Evolutionary conservation across 1,284 basidiomycete species (phyloP).

Genomic region (Cryptococcus maquisensis): DNA sequence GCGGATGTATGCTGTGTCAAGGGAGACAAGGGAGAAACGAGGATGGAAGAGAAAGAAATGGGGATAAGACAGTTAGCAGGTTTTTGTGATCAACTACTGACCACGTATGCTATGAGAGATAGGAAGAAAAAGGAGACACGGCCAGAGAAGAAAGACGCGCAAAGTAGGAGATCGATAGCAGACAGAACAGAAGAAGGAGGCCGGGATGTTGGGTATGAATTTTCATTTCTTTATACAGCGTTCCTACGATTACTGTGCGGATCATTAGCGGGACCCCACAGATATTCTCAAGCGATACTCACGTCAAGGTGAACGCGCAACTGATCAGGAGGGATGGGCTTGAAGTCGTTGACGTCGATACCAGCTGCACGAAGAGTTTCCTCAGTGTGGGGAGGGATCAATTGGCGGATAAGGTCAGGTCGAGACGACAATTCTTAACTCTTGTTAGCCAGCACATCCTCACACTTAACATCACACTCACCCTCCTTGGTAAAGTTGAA

Average conservation of each 20-base stretch:
- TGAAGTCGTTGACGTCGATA: constrained; percentile 86
- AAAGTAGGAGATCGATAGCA: constrained; percentile 1
- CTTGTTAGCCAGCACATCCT: background rate
- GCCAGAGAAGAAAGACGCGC: background rate
- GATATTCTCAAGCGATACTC: constrained; percentile 10
- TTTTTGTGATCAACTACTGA: background rate
- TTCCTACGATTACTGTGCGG: background rate
- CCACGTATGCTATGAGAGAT: background rate
- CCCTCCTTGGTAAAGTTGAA: constrained; percentile 97
- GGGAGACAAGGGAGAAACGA: background rate
- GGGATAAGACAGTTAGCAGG: too few relatives aligned
- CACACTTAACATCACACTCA: constrained; percentile 50
- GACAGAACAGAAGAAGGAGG: background rate
- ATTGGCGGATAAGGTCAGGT: constrained; percentile 84
- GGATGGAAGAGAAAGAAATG: background rate
- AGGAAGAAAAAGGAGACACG: background rate
- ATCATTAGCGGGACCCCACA: background rate
- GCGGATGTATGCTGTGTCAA: too few relatives aligned
- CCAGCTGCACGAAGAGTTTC: constrained; percentile 77
- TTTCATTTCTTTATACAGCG: constrained; percentile 1
- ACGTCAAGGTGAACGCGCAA: constrained; percentile 80
- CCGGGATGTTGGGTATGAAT: background rate
- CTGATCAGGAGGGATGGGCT: constrained; percentile 89
- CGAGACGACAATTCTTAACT: constrained; percentile 83
- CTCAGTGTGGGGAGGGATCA: constrained; percentile 88